Evolutionary conservation across 352 stramenopile species (phyloP), one percentile per base, ranked within the genome.

Genomic region (Lagenidium giganteum): DNA sequence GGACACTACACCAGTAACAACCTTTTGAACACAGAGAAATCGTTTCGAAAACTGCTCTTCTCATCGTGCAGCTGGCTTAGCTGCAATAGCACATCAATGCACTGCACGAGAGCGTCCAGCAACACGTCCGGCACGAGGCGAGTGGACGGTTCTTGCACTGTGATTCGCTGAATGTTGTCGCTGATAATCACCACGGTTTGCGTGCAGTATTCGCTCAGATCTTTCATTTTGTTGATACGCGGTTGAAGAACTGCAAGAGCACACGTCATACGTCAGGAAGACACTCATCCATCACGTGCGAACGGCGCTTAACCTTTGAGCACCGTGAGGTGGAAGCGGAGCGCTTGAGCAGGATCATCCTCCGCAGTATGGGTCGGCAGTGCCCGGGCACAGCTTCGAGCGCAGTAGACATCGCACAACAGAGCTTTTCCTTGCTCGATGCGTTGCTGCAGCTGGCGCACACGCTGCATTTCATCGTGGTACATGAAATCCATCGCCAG

Each of bases 11-110:
- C n/a, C n/a, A n/a, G n/a, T 11, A 57, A 48, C 0, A 35, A 87
- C 68, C 78, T 57, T 50, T 90, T 90, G 45, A 78, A 87, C 3
- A 87, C 61, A 0, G 72, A 75, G 25, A 87, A 90, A 45, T 90
- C 78, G 46, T 87, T 87, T 9, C 67, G 68, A 3, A 87, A 44
- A 57, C 75, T 78, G 37, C 60, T 75, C 28, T 87, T 90, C 7
- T 52, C 65, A 33, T 90, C 76, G 21, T 83, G 66, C 12, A 90
- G 58, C 21, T 83, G 62, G 16, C 79, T 86, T 27, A 88, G 56
- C 42, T 86, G 63, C 27, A 87, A 7, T 30, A 86, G 43, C 2
- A 83, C 56, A 45, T 91, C 79, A 42, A 83, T 62, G 20, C 83
- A 42, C 18, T 79, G 49, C 3, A 91, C 22, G n/a, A 88, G 54